Evolutionary conservation across 73 alveolate genomes (phyloP).

Genomic region (Paramecium pentaurelia): DNA sequence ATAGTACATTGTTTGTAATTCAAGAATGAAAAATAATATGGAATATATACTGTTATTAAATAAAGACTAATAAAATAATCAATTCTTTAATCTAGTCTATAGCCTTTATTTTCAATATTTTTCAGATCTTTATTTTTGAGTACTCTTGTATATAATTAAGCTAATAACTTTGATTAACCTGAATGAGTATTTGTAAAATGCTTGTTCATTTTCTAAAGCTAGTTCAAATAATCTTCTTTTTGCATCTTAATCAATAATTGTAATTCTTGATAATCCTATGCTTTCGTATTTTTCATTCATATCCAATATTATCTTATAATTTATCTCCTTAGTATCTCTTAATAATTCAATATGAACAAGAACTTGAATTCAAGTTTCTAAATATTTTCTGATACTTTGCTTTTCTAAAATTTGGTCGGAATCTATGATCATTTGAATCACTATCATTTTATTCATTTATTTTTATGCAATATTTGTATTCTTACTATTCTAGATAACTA

Average conservation of each 20-base stretch:
- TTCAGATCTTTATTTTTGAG: constrained; percentile 2
- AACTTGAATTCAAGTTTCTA: neutral
- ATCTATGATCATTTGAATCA: constrained; percentile 15
- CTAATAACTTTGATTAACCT: neutral
- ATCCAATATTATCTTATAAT: neutral
- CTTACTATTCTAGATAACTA: neutral
- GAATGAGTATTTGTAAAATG: neutral
- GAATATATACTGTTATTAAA: neutral
- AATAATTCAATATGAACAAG: neutral
- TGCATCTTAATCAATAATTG: neutral
- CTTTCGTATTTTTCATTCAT: constrained; percentile 25
- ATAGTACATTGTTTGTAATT: neutral
- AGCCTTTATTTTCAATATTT: neutral
- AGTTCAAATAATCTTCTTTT: neutral
- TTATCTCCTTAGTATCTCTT: neutral
- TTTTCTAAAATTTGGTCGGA: constrained; percentile 2
- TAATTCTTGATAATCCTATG: neutral
- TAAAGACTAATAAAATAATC: neutral
- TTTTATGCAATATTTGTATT: constrained; percentile 24
- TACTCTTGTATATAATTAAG: neutral
- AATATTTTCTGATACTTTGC: neutral
- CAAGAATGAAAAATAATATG: neutral
- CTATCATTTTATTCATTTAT: neutral
- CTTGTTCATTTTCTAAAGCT: neutral
- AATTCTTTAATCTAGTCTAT: neutral